These are phyloP conservation scores for Aureobasidium melanogenum DNA, from an alignment of 2,329 filamentous ascomycete species.

Conservation along the genomic window DNA sequence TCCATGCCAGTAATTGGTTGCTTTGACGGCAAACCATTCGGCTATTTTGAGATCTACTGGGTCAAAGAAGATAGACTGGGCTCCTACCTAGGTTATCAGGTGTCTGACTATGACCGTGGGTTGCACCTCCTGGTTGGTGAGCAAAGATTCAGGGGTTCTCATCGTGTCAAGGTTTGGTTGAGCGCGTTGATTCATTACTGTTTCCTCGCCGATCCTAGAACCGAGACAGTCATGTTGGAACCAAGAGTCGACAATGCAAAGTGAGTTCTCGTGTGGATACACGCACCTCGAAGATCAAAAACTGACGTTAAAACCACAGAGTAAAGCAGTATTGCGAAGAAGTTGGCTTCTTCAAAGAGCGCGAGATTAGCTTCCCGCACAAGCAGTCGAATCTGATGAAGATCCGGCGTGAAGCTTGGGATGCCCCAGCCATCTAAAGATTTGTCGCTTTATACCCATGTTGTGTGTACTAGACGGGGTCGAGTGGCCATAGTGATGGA, in stretches of 20 bases:
- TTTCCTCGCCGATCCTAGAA: slow-evolving; percentile 67
- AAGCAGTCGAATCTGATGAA: slow-evolving; percentile 86
- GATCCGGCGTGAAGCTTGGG: slow-evolving; percentile 70
- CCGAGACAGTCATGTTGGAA: slow-evolving; percentile 75
- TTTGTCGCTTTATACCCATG: not conserved
- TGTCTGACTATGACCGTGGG: slow-evolving; percentile 76
- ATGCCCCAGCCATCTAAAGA: slow-evolving; percentile 44
- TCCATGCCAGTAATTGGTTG: slow-evolving; percentile 86
- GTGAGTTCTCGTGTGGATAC: slow-evolving; percentile 42
- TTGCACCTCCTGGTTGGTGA: slow-evolving; percentile 86
- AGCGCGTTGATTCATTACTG: slow-evolving; percentile 82
- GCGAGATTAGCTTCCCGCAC: slow-evolving; percentile 78
- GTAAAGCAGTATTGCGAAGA: slow-evolving; percentile 62
- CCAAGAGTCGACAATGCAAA: slow-evolving; percentile 84
- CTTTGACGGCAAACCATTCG: slow-evolving; percentile 93
- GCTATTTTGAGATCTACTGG: slow-evolving; percentile 98
- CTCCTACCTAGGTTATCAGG: slow-evolving; percentile 53
- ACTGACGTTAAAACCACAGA: slow-evolving; percentile 32
- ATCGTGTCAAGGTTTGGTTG: slow-evolving; percentile 71
- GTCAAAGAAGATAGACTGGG: slow-evolving; percentile 84
- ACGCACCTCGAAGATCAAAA: not conserved
- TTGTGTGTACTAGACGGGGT: not conserved
- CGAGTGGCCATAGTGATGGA: not conserved
- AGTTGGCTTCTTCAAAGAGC: slow-evolving; percentile 76
- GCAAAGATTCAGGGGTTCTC: slow-evolving; percentile 77